Evolutionary conservation across 73 alveolate species (phyloP), one percentile per base, ranked within the genome.

Genomic region (Paraurostyla sp.): DNA sequence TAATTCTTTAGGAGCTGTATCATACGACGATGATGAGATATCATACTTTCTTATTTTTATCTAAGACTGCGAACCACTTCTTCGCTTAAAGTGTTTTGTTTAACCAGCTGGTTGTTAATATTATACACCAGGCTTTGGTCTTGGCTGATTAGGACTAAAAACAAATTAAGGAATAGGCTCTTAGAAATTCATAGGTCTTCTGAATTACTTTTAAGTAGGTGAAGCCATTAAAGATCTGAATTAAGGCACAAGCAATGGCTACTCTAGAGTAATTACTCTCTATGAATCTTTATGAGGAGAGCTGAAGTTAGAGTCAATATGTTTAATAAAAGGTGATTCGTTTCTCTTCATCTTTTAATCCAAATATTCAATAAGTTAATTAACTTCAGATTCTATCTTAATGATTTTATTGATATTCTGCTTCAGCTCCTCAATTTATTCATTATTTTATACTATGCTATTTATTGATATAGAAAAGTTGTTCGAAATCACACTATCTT

Each of bases 211-310:
- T 50, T 60, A 60, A 9, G 78, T 60, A 9, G 78, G 78, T 6
- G 78, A 60, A 29, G 25, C 78, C 78, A 60, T 30, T 60, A 60
- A 60, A 13, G 78, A 60, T 60, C 78, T 60, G 32, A 16, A 60
- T 27, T 60, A 30, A 29, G 78, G 78, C 3, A 60, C 25, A 3
- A 60, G 25, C 13, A 50, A 6, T 6, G 78, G 78, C 32, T 60
- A 27, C 3, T 60, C 78, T 60, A 60, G 50, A 33, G 52, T 13
- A 3, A 60, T 3, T 3, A 16, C 50, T 13, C 22, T 20, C 32
- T 60, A 60, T 27, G 6, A 6, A 29, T 27, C 78, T 33, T 60
- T 60, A 27, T 60, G 51, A 30, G 78, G 78, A 33, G 50, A 16
- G 25, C 78, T 60, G 32, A 60, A 60, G 22, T 29, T 60, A 9